These are phyloP conservation scores for Taphrina confusa DNA, from an alignment of 1,139 yeast genomes.

Conservation along the genomic window DNA sequence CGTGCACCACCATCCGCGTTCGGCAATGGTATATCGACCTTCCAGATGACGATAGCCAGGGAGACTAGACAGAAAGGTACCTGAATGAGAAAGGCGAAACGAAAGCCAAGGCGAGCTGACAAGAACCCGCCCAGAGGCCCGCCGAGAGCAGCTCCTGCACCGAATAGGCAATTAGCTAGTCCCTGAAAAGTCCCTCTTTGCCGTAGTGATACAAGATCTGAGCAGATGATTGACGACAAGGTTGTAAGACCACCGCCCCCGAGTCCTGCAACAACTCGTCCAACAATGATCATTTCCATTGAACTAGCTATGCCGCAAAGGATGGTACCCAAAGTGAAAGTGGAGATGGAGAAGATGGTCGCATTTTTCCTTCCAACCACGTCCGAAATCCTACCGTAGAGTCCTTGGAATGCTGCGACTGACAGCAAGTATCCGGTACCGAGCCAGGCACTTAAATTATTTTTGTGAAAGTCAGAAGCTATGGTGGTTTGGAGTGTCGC, in stretches of 20 bases:
- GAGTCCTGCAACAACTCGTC: conserved; percentile 56
- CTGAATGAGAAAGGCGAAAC: conserved; percentile 62
- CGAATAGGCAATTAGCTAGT: conserved; percentile 45
- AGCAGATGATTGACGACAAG: conserved; percentile 53
- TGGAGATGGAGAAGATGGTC: conserved; percentile 50
- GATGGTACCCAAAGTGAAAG: conserved; percentile 53
- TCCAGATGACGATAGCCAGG: conserved; percentile 38
- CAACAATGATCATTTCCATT: conserved; percentile 51
- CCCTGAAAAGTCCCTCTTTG: conserved; percentile 57
- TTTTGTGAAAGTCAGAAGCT: conserved; percentile 37
- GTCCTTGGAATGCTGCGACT: conserved; percentile 41
- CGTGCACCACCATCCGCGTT: conserved; percentile 22
- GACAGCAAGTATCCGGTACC: conserved; percentile 40
- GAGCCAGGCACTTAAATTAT: conserved; percentile 39
- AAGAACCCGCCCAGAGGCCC: conserved; percentile 63
- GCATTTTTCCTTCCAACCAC: conserved; percentile 56
- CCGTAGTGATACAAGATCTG: conserved; percentile 55
- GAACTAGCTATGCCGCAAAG: conserved; percentile 51
- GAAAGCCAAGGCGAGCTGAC: conserved; percentile 77
- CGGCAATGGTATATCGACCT: conserved; percentile 36
- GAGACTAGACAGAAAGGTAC: conserved; percentile 65
- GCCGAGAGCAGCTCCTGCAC: conserved; percentile 57
- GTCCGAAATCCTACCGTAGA: conserved; percentile 58
- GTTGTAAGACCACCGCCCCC: conserved; percentile 58
- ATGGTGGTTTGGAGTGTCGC: conserved; percentile 39